These are phyloP conservation scores for Cladobotryum mycophilum DNA, from an alignment of 2,329 filamentous ascomycete genomes.

Conservation along the genomic window DNA sequence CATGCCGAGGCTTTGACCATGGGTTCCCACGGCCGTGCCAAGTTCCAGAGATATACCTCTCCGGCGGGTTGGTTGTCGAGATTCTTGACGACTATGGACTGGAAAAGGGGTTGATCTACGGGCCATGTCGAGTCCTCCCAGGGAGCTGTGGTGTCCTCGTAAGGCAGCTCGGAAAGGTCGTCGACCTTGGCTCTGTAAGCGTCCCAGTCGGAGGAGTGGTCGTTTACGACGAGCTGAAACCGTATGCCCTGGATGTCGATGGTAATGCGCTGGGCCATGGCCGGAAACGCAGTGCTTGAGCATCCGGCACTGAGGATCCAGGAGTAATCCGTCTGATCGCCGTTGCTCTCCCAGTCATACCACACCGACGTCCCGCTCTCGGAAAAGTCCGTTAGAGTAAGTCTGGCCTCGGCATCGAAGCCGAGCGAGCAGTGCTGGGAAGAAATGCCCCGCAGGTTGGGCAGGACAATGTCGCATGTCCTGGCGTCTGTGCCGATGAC, in stretches of 20 bases:
- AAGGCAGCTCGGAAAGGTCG: slow-evolving; percentile 24
- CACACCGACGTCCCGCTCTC: slow-evolving; percentile 34
- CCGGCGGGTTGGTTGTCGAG: slow-evolving; percentile 25
- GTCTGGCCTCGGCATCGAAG: slow-evolving; percentile 32
- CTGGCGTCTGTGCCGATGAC: slow-evolving; percentile 32
- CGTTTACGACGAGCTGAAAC: slow-evolving; percentile 34
- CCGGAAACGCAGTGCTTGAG: slow-evolving; percentile 27
- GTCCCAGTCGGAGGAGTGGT: slow-evolving; percentile 27
- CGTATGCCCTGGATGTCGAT: slow-evolving; percentile 34
- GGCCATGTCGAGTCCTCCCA: slow-evolving; percentile 22
- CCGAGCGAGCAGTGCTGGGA: slow-evolving; percentile 32
- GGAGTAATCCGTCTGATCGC: slow-evolving; percentile 29
- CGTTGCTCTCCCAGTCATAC: slow-evolving; percentile 35
- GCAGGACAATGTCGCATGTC: slow-evolving; percentile 32
- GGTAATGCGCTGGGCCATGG: slow-evolving; percentile 27
- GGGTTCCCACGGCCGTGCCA: slow-evolving; percentile 36
- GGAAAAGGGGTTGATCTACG: slow-evolving; percentile 20
- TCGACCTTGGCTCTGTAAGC: slow-evolving; percentile 29
- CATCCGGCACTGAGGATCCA: slow-evolving; percentile 31
- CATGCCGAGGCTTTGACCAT: slow-evolving; percentile 35
- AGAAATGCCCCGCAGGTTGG: slow-evolving; percentile 27
- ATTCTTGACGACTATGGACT: slow-evolving; percentile 32
- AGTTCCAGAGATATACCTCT: slow-evolving; percentile 37
- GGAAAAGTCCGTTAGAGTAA: slow-evolving; percentile 34
- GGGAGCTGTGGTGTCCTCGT: slow-evolving; percentile 20